phyloP scores from a whole-genome alignment of 164 flowering plant species.

The Magnolia sinica region DNA sequence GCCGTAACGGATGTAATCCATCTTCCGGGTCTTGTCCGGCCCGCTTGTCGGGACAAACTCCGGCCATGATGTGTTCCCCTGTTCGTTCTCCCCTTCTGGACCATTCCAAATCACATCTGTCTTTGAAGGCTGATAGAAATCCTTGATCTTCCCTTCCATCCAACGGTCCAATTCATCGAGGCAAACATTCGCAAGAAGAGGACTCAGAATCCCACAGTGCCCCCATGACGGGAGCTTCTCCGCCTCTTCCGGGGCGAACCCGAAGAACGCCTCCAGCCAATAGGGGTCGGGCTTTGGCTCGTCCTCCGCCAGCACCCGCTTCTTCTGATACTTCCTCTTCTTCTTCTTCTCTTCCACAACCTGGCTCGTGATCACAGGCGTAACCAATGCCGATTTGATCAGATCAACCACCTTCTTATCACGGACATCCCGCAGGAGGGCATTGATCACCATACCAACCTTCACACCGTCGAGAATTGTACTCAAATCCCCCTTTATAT shows the following conservation, averaged over 20 bases:
- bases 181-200: conserved; percentile 74
- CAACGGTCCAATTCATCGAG: conserved; percentile 86
- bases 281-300: conserved; percentile 98
- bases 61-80: conserved; percentile 97
- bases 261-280: conserved; percentile 84
- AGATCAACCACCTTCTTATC: conserved; percentile 87
- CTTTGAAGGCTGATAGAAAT: conserved; percentile 78
- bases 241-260: conserved; percentile 96
- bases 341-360: conserved; percentile 53
- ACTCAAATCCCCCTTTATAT: conserved; percentile 87
- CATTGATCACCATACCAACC: conserved; percentile 75
- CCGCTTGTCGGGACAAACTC: conserved; percentile 98
- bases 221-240: conserved; percentile 87
- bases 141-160: conserved; percentile 87
- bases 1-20: conserved; percentile 85
- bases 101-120: conserved; percentile 92
- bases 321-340: conserved; percentile 87
- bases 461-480: conserved; percentile 86
- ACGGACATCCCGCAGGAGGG: conserved; percentile 89
- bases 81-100: conserved; percentile 81
- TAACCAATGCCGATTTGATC: conserved; percentile 68
- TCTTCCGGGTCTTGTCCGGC: conserved; percentile 90
- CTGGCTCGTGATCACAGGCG: conserved; percentile 66
- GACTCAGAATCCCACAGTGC: conserved; percentile 88
- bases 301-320: conserved; percentile 83